phyloP scores from a whole-genome alignment of 768 basidiomycete genomes.

The Crucibulum laeve region DNA sequence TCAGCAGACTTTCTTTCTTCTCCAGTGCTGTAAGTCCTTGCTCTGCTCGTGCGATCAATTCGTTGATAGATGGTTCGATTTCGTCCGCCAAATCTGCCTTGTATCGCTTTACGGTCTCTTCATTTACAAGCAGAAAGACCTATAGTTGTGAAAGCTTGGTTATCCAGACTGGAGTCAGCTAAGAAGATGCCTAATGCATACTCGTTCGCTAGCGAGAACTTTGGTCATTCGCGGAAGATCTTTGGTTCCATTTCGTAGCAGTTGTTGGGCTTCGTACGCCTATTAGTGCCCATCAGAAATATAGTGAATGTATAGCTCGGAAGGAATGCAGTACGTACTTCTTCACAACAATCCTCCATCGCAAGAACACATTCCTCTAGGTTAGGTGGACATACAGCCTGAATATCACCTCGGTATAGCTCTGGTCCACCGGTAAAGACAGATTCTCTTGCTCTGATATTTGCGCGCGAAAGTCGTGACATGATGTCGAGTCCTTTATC shows the following conservation, averaged over 20 bases:
- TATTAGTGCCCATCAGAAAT: conserved; percentile 40
- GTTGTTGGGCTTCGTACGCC: conserved; percentile 65
- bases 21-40: conserved; percentile 57
- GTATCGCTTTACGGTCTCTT: conserved; percentile 68
- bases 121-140: conserved; percentile 75
- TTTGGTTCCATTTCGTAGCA: conserved; percentile 64
- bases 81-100: conserved; percentile 74
- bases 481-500: conserved; percentile 17
- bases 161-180: not conserved
- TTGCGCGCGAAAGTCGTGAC: conserved; percentile 49
- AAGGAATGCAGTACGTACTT: conserved; percentile 34
- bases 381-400: conserved; percentile 66
- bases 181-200: conserved; percentile 19
- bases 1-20: conserved; percentile 58
- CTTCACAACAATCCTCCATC: conserved; percentile 80
- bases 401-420: conserved; percentile 57
- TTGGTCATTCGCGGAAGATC: conserved; percentile 71
- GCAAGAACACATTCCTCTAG: conserved; percentile 72
- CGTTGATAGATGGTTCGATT: conserved; percentile 75
- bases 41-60: conserved; percentile 69
- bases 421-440: conserved; percentile 67
- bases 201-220: conserved; percentile 65
- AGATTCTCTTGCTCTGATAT: conserved; percentile 61
- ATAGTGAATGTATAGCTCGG: not conserved
- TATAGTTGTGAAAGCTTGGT: conserved; percentile 17